Base-by-base conservation (phyloP, 495 filamentous ascomycete genomes). In the Filosporella fistucella region DNA sequence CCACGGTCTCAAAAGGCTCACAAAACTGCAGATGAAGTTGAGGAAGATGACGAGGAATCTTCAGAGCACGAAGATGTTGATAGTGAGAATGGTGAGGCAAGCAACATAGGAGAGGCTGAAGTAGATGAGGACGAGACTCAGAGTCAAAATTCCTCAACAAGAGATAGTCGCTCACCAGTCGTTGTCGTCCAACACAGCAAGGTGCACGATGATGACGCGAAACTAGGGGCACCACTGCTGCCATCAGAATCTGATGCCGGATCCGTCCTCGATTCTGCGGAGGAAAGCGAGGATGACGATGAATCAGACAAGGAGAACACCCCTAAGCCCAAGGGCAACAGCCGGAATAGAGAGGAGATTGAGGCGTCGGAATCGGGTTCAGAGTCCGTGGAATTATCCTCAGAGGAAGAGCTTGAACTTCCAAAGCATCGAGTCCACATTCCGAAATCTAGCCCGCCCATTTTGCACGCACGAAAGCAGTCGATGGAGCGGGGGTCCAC, bases 131-230 rank as follows among this genome's bases (percentile, higher is more conserved):
- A 42, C 9, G 50, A 47, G 21, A 43, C 32, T 12, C 29, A 47
- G 21, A 55, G 48, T 21, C 47, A 42, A 6, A 40, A 47, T 13
- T 49, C 43, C 13, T 52, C 52, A 20, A 44, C 14, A 3, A 47
- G 47, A 5, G 52, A 55, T 14, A 59, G 52, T 32, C 51, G 56
- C 13, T 59, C 56, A 26, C 56, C 56, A 30, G 37, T 55, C n/a
- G 34, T 45, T 20, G 52, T 55, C 45, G 50, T 37, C 36, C 43
- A 49, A 35, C 47, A 58, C 11, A 12, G 22, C 13, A 18, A 32
- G 25, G 22, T 20, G 11, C 3, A 22, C 23, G 6, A 26, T n/a
- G n/a, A n/a, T n/a, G n/a, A n/a, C n/a, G n/a, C n/a, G n/a, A n/a
- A n/a, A n/a, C n/a, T n/a, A n/a, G n/a, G n/a, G n/a, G n/a, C n/a